Evolutionary conservation across 768 basidiomycete species (phyloP), one percentile per base, ranked within the genome.

Genomic region (Cystofilobasidium ferigula): DNA sequence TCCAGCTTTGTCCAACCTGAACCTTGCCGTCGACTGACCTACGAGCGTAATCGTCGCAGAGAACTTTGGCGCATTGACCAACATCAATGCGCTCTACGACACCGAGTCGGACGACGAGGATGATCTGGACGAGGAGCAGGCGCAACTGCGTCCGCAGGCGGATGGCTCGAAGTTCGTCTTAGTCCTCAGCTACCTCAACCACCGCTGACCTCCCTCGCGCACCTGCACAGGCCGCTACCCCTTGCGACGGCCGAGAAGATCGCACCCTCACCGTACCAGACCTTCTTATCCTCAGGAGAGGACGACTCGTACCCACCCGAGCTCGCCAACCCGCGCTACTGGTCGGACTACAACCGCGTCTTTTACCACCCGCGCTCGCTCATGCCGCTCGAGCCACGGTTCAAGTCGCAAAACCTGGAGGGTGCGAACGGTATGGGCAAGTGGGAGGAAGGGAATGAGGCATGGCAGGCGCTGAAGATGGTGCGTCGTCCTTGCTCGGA

Each of bases 261-360:
- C 48, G 12, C 58, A 3, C 64, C 64, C 9, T 66, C 64, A 0
- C 47, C 64, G 3, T 66, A 66, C 57, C 64, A 66, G 47, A 66
- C 64, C 18, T 66, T 53, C 36, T 59, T 66, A n/a, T 20, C 58
- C 10, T n/a, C 58, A 34, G 24, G 24, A 2, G 35, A 59, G 16
- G 26, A 35, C 40, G 45, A 48, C 28, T 9, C 32, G 0, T 36
- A 35, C 14, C 58, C 64, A 36, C 64, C 64, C 26, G 51, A 36
- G 9, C 13, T 66, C 38, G 32, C 22, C 9, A 30, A 56, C 26
- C 47, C 64, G 13, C 58, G 64, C 22, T 85, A 80, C 72, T 87
- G 85, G 85, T 85, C 86, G 18, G 85, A 87, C 74, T 85, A 82
- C 72, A 83, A 77, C 70, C 81, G 82, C 53, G 79, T 85, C 28